Evolutionary conservation across 225 moss, liverwort and hornwort genomes (phyloP).

Genomic region (Takakia lepidozioides): DNA sequence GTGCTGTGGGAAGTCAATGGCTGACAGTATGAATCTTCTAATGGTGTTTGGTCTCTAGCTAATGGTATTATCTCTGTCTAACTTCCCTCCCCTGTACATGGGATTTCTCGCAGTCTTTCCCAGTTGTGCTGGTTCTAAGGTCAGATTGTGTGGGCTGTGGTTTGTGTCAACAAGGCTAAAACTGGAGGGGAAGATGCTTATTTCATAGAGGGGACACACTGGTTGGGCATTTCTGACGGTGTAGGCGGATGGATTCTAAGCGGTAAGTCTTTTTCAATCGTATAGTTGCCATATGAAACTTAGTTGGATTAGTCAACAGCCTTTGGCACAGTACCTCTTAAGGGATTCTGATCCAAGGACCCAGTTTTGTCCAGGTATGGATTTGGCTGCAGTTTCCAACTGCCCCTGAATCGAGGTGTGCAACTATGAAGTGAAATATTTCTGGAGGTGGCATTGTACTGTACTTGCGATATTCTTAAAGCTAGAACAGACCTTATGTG

Average conservation of each 20-base stretch:
- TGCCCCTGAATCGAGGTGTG: too few relatives aligned
- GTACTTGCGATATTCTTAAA: too few relatives aligned
- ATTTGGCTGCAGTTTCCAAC: too few relatives aligned
- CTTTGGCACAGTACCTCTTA: too few relatives aligned
- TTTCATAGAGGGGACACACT: constrained; percentile 81
- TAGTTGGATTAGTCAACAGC: too few relatives aligned
- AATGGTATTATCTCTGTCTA: background rate
- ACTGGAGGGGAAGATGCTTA: constrained; percentile 97
- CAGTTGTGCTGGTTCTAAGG: background rate
- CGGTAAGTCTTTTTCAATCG: constrained; percentile 39
- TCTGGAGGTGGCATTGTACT: too few relatives aligned
- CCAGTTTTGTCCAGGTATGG: too few relatives aligned
- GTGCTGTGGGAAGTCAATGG: too few relatives aligned
- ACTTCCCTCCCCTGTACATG: background rate
- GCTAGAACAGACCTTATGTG: too few relatives aligned
- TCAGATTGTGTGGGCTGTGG: background rate
- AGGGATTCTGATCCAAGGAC: too few relatives aligned
- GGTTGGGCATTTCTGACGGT: constrained; percentile 99
- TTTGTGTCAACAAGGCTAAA: constrained; percentile 32
- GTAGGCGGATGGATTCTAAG: constrained; percentile 91
- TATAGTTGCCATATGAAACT: too few relatives aligned
- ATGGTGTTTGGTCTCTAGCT: background rate
- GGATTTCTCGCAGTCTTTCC: background rate
- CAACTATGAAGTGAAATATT: too few relatives aligned
- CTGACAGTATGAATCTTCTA: background rate